phyloP scores from a whole-genome alignment of 75 land plant species.

The Pinus albicaulis region DNA sequence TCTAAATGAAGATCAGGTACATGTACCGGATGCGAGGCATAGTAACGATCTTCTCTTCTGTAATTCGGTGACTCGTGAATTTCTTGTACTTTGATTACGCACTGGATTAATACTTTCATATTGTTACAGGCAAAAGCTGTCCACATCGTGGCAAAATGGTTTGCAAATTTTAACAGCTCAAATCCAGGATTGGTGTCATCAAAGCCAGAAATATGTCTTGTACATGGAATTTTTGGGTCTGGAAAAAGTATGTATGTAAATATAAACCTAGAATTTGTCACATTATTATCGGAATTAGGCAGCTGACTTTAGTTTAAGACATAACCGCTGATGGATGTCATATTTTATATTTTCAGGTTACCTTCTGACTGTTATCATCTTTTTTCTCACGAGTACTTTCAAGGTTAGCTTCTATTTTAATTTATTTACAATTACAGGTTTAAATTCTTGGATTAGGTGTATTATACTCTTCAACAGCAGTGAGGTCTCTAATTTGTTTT shows the following conservation, averaged over 20 bases:
- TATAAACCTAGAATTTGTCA: background rate
- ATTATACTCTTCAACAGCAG: background rate
- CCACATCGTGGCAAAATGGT: background rate
- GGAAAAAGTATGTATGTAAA: conserved; percentile 6
- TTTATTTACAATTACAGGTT: background rate
- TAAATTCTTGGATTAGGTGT: background rate
- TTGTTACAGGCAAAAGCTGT: conserved; percentile 17
- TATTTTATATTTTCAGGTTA: conserved; percentile 1
- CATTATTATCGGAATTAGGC: background rate
- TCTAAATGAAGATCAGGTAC: too few species aligned
- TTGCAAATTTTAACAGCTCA: too few species aligned
- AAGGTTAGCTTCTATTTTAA: conserved; percentile 19
- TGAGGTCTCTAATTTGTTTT: background rate
- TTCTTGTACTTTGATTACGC: background rate
- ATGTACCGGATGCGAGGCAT: background rate
- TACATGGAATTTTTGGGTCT: too few species aligned
- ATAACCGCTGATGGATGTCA: background rate
- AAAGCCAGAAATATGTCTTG: too few species aligned
- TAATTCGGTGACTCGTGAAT: background rate
- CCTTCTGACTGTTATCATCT: too few species aligned
- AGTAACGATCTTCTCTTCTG: background rate
- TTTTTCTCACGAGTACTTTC: too few species aligned
- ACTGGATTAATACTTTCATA: background rate
- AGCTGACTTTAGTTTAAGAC: background rate
- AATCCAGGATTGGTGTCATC: too few species aligned